phyloP scores from a whole-genome alignment of 2,329 filamentous ascomycete genomes.

The Fusarium bactridioides region DNA sequence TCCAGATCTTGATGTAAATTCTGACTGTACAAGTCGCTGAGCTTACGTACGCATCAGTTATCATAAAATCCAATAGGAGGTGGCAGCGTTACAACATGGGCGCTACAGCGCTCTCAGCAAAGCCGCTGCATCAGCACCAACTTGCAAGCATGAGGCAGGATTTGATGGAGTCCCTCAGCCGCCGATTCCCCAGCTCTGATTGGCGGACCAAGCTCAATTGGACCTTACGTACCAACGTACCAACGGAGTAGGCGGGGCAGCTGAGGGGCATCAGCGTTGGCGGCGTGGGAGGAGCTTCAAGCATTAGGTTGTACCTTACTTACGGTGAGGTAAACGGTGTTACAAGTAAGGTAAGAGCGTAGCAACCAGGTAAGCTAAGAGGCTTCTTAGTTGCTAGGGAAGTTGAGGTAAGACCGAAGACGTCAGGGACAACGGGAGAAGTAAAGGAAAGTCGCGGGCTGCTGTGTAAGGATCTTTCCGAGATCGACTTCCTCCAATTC shows the following conservation, averaged over 20 bases:
- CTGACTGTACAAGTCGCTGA: background rate
- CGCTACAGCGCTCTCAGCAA: slow-evolving; percentile 21
- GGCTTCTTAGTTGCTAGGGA: slow-evolving; percentile 13
- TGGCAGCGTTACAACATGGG: slow-evolving; percentile 33
- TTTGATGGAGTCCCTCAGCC: slow-evolving; percentile 19
- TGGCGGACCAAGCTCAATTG: slow-evolving; percentile 28
- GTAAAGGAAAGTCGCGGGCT: background rate
- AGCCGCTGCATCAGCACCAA: slow-evolving; percentile 28
- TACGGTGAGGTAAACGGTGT: slow-evolving; percentile 27
- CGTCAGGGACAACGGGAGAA: slow-evolving; percentile 21
- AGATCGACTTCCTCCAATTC: slow-evolving; percentile 26
- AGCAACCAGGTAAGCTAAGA: slow-evolving; percentile 16
- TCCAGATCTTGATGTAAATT: background rate
- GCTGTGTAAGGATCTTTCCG: slow-evolving; percentile 26
- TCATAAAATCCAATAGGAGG: slow-evolving; percentile 36
- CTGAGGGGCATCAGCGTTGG: slow-evolving; percentile 38
- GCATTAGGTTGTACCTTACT: slow-evolving; percentile 10
- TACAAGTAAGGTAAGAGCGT: slow-evolving; percentile 18
- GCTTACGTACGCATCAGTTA: slow-evolving; percentile 22
- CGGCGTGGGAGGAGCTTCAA: slow-evolving; percentile 39
- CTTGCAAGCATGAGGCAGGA: slow-evolving; percentile 18
- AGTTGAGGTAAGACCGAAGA: slow-evolving; percentile 4
- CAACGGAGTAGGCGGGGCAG: slow-evolving; percentile 38
- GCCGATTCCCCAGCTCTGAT: slow-evolving; percentile 9
- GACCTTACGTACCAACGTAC: background rate